phyloP scores from a whole-genome alignment of 2,329 filamentous ascomycete genomes.

The Fusarium metavorans region DNA sequence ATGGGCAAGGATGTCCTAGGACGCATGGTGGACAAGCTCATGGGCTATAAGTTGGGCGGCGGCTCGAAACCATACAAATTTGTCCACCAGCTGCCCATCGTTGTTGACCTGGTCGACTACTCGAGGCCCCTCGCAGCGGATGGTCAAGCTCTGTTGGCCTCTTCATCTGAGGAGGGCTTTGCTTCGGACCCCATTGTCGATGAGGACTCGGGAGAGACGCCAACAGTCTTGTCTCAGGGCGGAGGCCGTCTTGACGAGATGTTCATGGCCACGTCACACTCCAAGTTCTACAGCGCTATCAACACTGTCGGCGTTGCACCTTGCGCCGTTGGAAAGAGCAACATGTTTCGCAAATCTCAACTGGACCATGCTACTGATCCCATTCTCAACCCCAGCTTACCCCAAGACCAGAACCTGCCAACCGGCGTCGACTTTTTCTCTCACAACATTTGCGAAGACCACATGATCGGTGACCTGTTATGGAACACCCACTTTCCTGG shows the following conservation, averaged over 20 bases:
- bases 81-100: slow-evolving; percentile 92
- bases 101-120: slow-evolving; percentile 75
- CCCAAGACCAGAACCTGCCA: slow-evolving; percentile 58
- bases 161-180: slow-evolving; percentile 45
- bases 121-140: slow-evolving; percentile 30
- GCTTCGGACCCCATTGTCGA: slow-evolving; percentile 37
- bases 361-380: slow-evolving; percentile 78
- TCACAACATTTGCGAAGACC: slow-evolving; percentile 96
- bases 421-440: slow-evolving; percentile 92
- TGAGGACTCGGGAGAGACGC: slow-evolving; percentile 35
- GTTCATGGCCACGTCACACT: slow-evolving; percentile 93
- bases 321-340: slow-evolving; percentile 96
- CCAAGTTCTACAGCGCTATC: slow-evolving; percentile 98
- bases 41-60: slow-evolving; percentile 70
- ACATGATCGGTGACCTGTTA: slow-evolving; percentile 91
- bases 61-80: slow-evolving; percentile 80
- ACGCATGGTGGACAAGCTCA: slow-evolving; percentile 89
- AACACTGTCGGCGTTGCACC: slow-evolving; percentile 92
- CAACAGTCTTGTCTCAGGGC: slow-evolving; percentile 57
- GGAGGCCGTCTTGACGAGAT: slow-evolving; percentile 92
- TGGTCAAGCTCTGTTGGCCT: slow-evolving; percentile 49
- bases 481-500: slow-evolving; percentile 78
- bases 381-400: slow-evolving; percentile 57
- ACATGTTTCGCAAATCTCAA: slow-evolving; percentile 96
- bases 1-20: slow-evolving; percentile 81